A percentile compares a stretch with the other conserved stretches of the same genome.
Evolutionary conservation across 495 filamentous ascomycete species (phyloP).

Genomic region (Terfezia boudieri): DNA sequence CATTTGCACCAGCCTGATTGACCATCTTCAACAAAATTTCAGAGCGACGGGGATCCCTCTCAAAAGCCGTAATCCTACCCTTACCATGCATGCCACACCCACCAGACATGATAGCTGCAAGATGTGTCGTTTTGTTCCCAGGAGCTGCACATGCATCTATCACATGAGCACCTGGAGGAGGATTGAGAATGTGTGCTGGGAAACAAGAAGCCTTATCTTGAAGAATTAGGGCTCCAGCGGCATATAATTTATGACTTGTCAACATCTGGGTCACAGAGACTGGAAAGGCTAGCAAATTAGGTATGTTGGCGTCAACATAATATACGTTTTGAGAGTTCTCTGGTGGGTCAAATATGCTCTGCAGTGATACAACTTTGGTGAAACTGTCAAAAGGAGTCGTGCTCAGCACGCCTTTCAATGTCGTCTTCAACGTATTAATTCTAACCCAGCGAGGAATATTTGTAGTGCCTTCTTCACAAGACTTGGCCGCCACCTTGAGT

Average conservation of each 20-base stretch:
- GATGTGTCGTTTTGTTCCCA: conserved; percentile 91
- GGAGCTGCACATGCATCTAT: conserved; percentile 67
- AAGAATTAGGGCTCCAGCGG: not conserved
- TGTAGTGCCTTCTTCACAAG: not conserved
- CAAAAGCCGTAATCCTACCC: conserved; percentile 25
- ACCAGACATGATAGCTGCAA: conserved; percentile 30
- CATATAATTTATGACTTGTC: conserved; percentile 25
- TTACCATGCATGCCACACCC: conserved; percentile 3
- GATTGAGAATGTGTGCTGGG: conserved; percentile 62
- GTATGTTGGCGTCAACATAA: conserved; percentile 54
- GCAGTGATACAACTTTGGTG: not conserved
- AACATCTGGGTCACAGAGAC: conserved; percentile 35
- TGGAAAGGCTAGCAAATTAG: conserved; percentile 60
- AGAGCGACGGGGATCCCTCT: conserved; percentile 42
- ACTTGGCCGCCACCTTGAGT: conserved; percentile 25
- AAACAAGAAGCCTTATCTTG: conserved; percentile 97
- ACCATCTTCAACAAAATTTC: conserved; percentile 67
- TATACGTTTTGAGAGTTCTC: conserved; percentile 18
- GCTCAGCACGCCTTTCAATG: conserved; percentile 36
- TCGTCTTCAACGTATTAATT: conserved; percentile 56
- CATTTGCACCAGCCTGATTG: conserved; percentile 42
- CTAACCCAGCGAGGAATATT: conserved; percentile 68
- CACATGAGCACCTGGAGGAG: conserved; percentile 28
- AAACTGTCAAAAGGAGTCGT: not conserved
- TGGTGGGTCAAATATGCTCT: conserved; percentile 14